A percentile compares a stretch with the other conserved stretches of the same genome.
phyloP scores from a whole-genome alignment of 1,139 yeast genomes.

The Scheffersomyces parashehatae region DNA sequence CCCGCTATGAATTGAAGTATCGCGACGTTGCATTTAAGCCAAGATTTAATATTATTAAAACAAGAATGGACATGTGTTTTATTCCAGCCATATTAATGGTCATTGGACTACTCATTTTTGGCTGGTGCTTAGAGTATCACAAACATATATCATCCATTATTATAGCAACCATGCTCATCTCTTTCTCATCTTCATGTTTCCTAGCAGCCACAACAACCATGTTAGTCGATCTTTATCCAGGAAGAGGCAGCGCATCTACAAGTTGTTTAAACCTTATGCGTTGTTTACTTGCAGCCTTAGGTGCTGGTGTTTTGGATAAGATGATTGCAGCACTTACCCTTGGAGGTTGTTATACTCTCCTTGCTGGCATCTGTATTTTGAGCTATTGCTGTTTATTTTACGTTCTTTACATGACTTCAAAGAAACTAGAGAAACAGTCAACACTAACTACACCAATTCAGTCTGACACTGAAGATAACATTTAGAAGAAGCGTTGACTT shows the following conservation, averaged over 20 bases:
- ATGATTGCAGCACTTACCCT: conserved; percentile 29
- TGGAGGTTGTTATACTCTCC: conserved; percentile 40
- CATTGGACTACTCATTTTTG: conserved; percentile 35
- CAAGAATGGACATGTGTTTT: conserved; percentile 29
- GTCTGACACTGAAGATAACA: background rate
- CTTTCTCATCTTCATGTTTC: conserved; percentile 28
- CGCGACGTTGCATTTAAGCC: conserved; percentile 19
- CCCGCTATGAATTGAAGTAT: conserved; percentile 17
- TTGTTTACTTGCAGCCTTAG: conserved; percentile 37
- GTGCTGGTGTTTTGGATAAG: conserved; percentile 33
- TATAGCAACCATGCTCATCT: conserved; percentile 30
- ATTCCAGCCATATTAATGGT: conserved; percentile 24
- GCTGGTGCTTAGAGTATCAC: conserved; percentile 39
- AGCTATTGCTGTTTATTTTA: background rate
- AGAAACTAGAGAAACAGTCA: background rate
- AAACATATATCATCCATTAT: conserved; percentile 29
- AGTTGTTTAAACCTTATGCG: conserved; percentile 39
- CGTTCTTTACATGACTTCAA: background rate
- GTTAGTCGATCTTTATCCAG: conserved; percentile 39
- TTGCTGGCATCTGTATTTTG: conserved; percentile 28
- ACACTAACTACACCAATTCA: background rate
- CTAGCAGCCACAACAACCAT: conserved; percentile 34
- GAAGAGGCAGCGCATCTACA: conserved; percentile 34
- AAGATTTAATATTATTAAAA: conserved; percentile 26
- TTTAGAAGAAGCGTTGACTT: no score